phyloP scores from a whole-genome alignment of 257 asterid genomes.

The Agastache rugosa region DNA sequence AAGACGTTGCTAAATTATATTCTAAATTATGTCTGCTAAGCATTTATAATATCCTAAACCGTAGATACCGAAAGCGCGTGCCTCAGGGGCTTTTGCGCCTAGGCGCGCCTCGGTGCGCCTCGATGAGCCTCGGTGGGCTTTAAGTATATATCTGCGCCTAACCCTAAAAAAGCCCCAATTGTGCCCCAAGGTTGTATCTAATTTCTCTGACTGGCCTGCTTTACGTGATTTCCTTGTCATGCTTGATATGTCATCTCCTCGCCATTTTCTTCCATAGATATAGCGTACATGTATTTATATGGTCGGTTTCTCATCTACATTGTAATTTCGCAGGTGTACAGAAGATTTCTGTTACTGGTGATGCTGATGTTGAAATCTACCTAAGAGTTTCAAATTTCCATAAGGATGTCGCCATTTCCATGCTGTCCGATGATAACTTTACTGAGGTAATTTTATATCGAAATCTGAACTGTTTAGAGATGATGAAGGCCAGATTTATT shows the following conservation, averaged over 20 bases:
- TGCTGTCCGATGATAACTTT: conserved; percentile 78
- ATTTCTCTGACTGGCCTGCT: conserved; percentile 16
- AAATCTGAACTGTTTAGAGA: conserved; percentile 2
- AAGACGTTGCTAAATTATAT: too few relatives aligned
- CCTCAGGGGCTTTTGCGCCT: too few relatives aligned
- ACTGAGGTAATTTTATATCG: conserved; percentile 59
- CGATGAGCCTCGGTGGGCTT: too few relatives aligned
- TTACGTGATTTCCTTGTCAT: conserved; percentile 16
- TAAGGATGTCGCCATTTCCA: conserved; percentile 53
- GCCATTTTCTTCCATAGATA: conserved; percentile 22
- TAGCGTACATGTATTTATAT: background rate
- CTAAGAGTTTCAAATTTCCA: conserved; percentile 67
- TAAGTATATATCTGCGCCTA: too few relatives aligned
- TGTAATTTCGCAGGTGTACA: conserved; percentile 58
- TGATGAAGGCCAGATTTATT: conserved; percentile 21
- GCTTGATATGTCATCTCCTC: conserved; percentile 25
- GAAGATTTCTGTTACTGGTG: conserved; percentile 51
- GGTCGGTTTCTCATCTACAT: conserved; percentile 29
- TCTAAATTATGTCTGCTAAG: too few relatives aligned
- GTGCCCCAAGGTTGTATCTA: background rate
- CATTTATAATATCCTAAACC: too few relatives aligned
- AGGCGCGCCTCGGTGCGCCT: too few relatives aligned
- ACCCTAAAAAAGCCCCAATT: too few relatives aligned
- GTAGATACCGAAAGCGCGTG: too few relatives aligned
- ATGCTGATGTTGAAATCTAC: conserved; percentile 47